phyloP scores from a whole-genome alignment of 805 yeast species.

The Metschnikowia baotianmanensis region DNA sequence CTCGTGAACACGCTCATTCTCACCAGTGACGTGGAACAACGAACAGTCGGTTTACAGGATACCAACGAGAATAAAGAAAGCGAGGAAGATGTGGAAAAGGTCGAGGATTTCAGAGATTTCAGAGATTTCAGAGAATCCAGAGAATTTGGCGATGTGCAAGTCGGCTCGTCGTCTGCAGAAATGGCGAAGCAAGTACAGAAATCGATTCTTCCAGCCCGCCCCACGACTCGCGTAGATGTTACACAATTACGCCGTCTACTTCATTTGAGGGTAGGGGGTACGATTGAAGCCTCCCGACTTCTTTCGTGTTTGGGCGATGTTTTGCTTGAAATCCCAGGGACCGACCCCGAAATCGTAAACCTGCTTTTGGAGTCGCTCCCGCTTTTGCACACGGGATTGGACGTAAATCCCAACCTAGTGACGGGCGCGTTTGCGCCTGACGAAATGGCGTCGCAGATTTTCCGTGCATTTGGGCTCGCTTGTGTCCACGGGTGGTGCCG shows the following conservation, averaged over 20 bases:
- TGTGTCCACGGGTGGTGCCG: conserved; percentile 82
- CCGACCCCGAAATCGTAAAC: conserved; percentile 17
- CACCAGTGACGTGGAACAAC: conserved; percentile 31
- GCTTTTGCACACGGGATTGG: conserved; percentile 63
- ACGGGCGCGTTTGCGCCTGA: conserved; percentile 50
- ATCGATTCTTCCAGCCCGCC: not conserved
- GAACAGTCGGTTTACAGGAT: conserved; percentile 1
- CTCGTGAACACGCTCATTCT: conserved; percentile 67
- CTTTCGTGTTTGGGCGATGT: conserved; percentile 51
- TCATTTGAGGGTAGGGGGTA: conserved; percentile 5
- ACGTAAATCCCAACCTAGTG: conserved; percentile 64
- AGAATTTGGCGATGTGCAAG: not conserved
- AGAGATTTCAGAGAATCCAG: too few species aligned
- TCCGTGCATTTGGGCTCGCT: conserved; percentile 55
- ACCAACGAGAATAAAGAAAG: not conserved
- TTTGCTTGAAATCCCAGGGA: conserved; percentile 23
- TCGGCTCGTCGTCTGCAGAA: not conserved
- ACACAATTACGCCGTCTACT: conserved; percentile 11
- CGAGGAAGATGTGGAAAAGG: too few species aligned
- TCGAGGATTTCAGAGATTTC: too few species aligned
- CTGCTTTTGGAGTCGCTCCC: conserved; percentile 58
- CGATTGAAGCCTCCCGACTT: conserved; percentile 32
- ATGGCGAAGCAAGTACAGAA: too few species aligned
- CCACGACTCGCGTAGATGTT: conserved; percentile 1
- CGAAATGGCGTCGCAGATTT: conserved; percentile 54